Percentiles rank a stretch among this genome's conserved stretches.
Evolutionary conservation across 345 rosid species (phyloP).

Genomic region (Arabidopsis thaliana): TAIR10.1 NC_003070.9:10574001-10574500

Average conservation of each 20-base stretch:
- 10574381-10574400: neutral
- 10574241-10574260: neutral
- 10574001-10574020: neutral
- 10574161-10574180: no score
- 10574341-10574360: neutral
- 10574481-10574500: slow-evolving; percentile 22
- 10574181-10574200: neutral
- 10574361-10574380: neutral
- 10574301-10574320: neutral
- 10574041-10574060: neutral
- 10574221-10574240: neutral
- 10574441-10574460: slow-evolving; percentile 39
- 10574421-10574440: slow-evolving; percentile 22
- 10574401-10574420: neutral
- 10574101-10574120: no score
- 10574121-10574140: no score
- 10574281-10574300: neutral
- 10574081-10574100: neutral
- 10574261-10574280: neutral
- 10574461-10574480: slow-evolving; percentile 27
- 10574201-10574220: neutral
- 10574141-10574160: no score
- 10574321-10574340: slow-evolving; percentile 4
- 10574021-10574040: neutral
- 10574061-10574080: neutral